Percentiles rank a stretch among this genome's conserved stretches.
These are phyloP conservation scores for Dichomitus squalens DNA, from an alignment of 1,284 basidiomycete species.

Conservation along the genomic window DNA sequence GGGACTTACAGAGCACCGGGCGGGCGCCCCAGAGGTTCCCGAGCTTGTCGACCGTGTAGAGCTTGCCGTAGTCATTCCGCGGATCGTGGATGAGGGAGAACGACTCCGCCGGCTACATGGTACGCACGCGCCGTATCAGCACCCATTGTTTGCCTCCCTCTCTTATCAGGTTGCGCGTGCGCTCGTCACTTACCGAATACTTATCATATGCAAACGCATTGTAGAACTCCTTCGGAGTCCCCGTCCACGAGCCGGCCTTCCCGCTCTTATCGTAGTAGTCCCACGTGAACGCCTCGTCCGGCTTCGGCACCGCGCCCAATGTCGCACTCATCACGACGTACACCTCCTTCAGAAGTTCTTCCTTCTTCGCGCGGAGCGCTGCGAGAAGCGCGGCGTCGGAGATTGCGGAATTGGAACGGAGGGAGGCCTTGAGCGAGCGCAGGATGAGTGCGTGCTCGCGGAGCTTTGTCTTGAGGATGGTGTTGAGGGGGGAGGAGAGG, in stretches of 20 bases:
- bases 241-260: conserved; percentile 76
- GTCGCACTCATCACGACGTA: conserved; percentile 88
- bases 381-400: conserved; percentile 43
- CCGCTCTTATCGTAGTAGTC: conserved; percentile 86
- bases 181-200: conserved; percentile 50
- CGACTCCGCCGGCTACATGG: conserved; percentile 52
- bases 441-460: conserved; percentile 89
- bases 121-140: neutral
- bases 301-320: conserved; percentile 81
- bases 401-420: conserved; percentile 39
- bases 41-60: conserved; percentile 93
- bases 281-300: conserved; percentile 77
- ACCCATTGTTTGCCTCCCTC: neutral
- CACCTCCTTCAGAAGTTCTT: conserved; percentile 81
- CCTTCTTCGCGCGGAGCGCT: conserved; percentile 79
- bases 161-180: neutral
- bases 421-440: conserved; percentile 59
- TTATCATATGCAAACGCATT: conserved; percentile 45
- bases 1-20: conserved; percentile 73
- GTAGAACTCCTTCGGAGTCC: conserved; percentile 84
- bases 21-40: conserved; percentile 91
- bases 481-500: conserved; percentile 73
- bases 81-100: conserved; percentile 97
- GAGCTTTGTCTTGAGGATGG: conserved; percentile 85
- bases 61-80: conserved; percentile 77